Evolutionary conservation across 2,329 filamentous ascomycete genomes (phyloP), one percentile per base, ranked within the genome.

Genomic region (Alternaria sp.): DNA sequence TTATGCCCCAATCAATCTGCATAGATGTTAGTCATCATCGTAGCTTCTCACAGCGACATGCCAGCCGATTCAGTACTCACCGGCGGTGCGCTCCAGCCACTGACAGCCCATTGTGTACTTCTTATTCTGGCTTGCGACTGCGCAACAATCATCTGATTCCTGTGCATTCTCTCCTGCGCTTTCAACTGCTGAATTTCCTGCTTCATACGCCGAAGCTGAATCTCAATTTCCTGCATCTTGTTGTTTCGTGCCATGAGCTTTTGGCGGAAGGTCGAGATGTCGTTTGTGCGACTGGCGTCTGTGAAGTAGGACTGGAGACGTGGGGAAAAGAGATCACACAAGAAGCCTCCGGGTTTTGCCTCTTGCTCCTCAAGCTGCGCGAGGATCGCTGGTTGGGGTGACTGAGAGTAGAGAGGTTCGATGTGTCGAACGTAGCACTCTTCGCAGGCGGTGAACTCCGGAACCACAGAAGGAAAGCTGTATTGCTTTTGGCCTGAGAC

Each of bases 341-440:
- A 45, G 55, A 69, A 71, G 9, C 66, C 56, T 9, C n/a, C 58
- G 3, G 21, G 2, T 25, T 49, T 54, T 6, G 52, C 21, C 10
- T 17, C 26, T 15, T 54, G n/a, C 4, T 28, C 17, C 11, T 55
- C 15, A 11, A 67, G n/a, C 7, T 65, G 55, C 2, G 52, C 52
- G 13, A 65, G 51, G 10, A 66, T 26, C 11, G 26, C 21, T 26
- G 64, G 57, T 25, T 15, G 40, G 4, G 61, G 52, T 9, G 43
- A 40, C 5, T 12, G 21, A 12, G 44, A 15, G 19, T 57, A 45
- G 6, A 67, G 50, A 0, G 69, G 68, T 5, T 51, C 25, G 11
- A 69, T 55, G 36, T 70, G 61, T n/a, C 44, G 63, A 5, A 50
- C 52, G 36, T 70, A 68, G 62, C 69, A 72, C 19, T 70, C 66